Base-by-base conservation (phyloP, 2,329 filamentous ascomycete genomes). In the Cercospora zeina region DNA sequence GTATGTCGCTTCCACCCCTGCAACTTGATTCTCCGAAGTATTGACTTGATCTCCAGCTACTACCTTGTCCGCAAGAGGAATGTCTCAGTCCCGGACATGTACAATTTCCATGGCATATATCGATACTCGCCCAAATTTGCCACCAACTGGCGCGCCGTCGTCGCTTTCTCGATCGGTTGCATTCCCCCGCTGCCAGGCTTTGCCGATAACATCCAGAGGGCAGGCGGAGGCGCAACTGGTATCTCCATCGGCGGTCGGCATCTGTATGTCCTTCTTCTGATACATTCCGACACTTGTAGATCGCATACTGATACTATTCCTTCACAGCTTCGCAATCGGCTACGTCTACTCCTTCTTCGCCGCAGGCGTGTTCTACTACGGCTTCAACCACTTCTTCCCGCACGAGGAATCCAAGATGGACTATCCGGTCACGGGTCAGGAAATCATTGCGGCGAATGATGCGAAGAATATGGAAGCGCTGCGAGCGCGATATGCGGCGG, bases 361-460 rank as follows among this genome's bases (percentile, higher is more conserved):
- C 13, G 69, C 74, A 6, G 72, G 73, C 11, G 50, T 76, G 30
- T 74, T 76, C 58, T 76, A 76, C 68, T 75, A 67, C 63, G 58
- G 42, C 31, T 72, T 76, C 63, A 76, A 73, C 59, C 65, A 67
- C 7, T 74, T 70, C 57, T 70, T 70, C 58, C 73, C 74, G n/a
- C 86, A 89, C 8, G 89, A 86, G 76, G 95, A 95, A 80, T 87
- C 95, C 58, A 92, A 92, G 87, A 82, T 96, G 74, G 90, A 96
- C 74, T 87, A 90, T 1, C 85, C 96, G 11, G 79, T 78, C 33
- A 81, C 80, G n/a, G 86, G 87, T 53, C 86, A 88, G 72, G 85
- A 85, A 54, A 87, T 76, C 57, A 72, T 76, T 57, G 74, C 71
- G 0, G 73, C 72, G 7, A 65, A 74, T 14, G 74, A 76, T 62